Evolutionary conservation across 2,329 filamentous ascomycete genomes (phyloP).

Genomic region (Sphaerostilbella broomeana): DNA sequence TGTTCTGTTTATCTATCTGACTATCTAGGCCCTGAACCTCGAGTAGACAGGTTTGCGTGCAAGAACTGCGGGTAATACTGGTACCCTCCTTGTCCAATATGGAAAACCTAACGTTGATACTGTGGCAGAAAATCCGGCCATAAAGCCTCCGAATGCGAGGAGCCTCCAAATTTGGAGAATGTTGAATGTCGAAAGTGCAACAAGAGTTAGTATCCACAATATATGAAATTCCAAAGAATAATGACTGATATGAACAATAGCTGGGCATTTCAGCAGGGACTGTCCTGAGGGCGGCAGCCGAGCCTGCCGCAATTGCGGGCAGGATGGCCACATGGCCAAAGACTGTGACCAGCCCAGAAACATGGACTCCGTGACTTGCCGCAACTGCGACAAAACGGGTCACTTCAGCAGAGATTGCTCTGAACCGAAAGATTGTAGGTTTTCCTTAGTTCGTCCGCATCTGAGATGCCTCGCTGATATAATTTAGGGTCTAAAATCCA

Average conservation of each 20-base stretch:
- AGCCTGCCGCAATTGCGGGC: slow-evolving; percentile 56
- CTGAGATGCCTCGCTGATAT: slow-evolving; percentile 16
- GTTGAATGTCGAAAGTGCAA: slow-evolving; percentile 62
- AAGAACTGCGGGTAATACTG: slow-evolving; percentile 54
- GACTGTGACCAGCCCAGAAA: slow-evolving; percentile 44
- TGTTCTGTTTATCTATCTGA: slow-evolving; percentile 9
- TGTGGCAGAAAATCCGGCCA: slow-evolving; percentile 42
- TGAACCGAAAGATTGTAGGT: slow-evolving; percentile 41
- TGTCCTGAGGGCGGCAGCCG: slow-evolving; percentile 55
- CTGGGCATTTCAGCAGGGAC: slow-evolving; percentile 56
- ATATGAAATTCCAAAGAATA: not conserved
- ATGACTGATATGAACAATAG: slow-evolving; percentile 27
- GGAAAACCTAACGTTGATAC: not conserved
- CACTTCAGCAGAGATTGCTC: slow-evolving; percentile 59
- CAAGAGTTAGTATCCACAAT: slow-evolving; percentile 42
- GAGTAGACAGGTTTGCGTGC: slow-evolving; percentile 59
- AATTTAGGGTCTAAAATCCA: slow-evolving; percentile 33
- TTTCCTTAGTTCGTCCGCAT: not conserved
- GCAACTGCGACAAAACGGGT: slow-evolving; percentile 53
- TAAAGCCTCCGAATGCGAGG: slow-evolving; percentile 43
- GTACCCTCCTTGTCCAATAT: slow-evolving; percentile 2
- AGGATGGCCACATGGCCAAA: slow-evolving; percentile 51
- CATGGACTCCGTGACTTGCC: slow-evolving; percentile 47
- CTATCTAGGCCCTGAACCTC: slow-evolving; percentile 46
- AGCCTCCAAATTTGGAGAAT: slow-evolving; percentile 54